Conservation (phyloP, 305 asterid species). For the Fraxinus greggii region DNA sequence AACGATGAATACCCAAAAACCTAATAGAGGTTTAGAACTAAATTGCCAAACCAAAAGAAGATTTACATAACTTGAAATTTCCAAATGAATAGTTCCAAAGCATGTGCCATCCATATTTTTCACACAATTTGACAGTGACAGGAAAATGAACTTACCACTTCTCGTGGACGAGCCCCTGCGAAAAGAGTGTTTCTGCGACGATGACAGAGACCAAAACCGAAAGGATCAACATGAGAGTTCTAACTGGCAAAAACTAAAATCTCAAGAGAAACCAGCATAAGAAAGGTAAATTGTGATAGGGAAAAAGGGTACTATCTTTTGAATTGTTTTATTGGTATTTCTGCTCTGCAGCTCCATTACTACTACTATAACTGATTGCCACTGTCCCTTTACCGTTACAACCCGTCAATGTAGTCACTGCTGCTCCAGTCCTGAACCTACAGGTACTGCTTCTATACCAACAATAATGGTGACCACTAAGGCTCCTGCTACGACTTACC, state of each 20-base stretch:
- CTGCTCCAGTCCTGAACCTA: not conserved
- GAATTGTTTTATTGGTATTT: not conserved
- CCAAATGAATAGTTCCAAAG: not conserved
- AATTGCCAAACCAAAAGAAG: not conserved
- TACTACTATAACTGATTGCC: not conserved
- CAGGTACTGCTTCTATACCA: not conserved
- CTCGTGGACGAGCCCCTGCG: constrained; percentile 87
- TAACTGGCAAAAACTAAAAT: not conserved
- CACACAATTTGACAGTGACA: constrained; percentile 12
- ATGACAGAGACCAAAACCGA: constrained; percentile 23
- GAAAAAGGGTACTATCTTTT: not conserved
- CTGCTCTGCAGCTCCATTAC: not conserved
- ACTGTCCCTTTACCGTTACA: not conserved
- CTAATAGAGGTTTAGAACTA: constrained; percentile 7
- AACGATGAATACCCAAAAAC: not conserved
- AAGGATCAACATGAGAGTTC: constrained; percentile 19
- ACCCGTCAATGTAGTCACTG: not conserved
- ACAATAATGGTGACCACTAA: not conserved
- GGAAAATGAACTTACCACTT: constrained; percentile 53
- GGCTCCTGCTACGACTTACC: not conserved
- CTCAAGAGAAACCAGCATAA: constrained; percentile 16
- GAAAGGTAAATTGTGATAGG: not conserved
- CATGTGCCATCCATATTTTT: not conserved
- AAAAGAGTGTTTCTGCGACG: constrained; percentile 62
- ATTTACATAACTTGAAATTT: not conserved